phyloP scores from a whole-genome alignment of 164 flowering plant species.

The Aristolochia contorta region DNA sequence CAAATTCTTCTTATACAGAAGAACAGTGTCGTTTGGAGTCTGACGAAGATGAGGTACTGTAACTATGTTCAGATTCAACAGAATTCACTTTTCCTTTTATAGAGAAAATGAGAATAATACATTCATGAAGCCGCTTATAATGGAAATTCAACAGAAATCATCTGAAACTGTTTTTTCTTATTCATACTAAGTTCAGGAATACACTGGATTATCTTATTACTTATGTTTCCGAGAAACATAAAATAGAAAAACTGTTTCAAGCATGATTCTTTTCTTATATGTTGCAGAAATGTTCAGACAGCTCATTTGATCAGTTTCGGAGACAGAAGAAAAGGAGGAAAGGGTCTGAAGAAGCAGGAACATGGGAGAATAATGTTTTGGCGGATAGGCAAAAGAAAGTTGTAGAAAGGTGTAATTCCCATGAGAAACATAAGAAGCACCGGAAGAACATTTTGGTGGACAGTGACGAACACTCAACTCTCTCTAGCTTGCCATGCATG shows the following conservation, averaged over 20 bases:
- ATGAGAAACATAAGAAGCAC: background rate
- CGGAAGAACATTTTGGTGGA: slow-evolving; percentile 6
- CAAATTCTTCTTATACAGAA: slow-evolving; percentile 24
- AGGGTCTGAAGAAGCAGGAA: slow-evolving; percentile 6
- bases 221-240: background rate
- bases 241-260: background rate
- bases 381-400: slow-evolving; percentile 6
- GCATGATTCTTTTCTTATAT: background rate
- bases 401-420: background rate
- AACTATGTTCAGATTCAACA: background rate
- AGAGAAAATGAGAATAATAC: too few species aligned
- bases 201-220: background rate
- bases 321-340: slow-evolving; percentile 33
- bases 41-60: slow-evolving; percentile 13
- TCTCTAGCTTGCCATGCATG: slow-evolving; percentile 6
- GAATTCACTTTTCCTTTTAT: too few species aligned
- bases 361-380: slow-evolving; percentile 10
- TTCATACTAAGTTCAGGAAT: too few species aligned
- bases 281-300: slow-evolving; percentile 4
- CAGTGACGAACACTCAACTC: slow-evolving; percentile 1
- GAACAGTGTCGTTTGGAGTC: slow-evolving; percentile 8
- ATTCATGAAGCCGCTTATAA: too few species aligned
- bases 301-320: background rate
- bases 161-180: background rate
- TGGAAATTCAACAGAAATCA: background rate